These are phyloP conservation scores for Picea sitchensis DNA, from an alignment of 75 land plant genomes.

Conservation along the genomic window DNA sequence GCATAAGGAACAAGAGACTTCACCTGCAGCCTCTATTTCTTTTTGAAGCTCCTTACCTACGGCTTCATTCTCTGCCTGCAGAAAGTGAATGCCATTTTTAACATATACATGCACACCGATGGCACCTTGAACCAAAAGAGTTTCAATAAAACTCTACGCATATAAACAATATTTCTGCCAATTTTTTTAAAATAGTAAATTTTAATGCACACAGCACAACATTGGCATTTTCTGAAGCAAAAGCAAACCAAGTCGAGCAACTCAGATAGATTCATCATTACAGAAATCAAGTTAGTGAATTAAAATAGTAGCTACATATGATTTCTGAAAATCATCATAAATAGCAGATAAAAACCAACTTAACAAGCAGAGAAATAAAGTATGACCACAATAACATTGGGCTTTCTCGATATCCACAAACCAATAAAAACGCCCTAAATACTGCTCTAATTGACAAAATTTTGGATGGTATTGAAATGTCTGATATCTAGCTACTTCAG, in stretches of 20 bases:
- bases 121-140: neutral
- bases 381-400: too few relatives aligned
- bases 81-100: neutral
- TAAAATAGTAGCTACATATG: too few relatives aligned
- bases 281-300: neutral
- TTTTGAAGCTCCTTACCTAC: slow-evolving; percentile 78
- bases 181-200: neutral
- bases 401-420: too few relatives aligned
- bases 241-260: neutral
- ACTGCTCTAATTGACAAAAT: too few relatives aligned
- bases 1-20: neutral
- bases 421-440: too few relatives aligned
- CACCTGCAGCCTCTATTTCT: slow-evolving; percentile 88
- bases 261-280: neutral
- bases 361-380: too few relatives aligned
- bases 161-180: neutral
- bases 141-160: too few relatives aligned
- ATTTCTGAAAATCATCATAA: too few relatives aligned
- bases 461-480: too few relatives aligned
- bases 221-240: neutral
- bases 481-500: too few relatives aligned
- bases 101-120: neutral
- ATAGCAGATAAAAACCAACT: too few relatives aligned
- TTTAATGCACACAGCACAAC: neutral
- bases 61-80: slow-evolving; percentile 86